Percentiles rank a stretch among this genome's conserved stretches.
phyloP scores from a whole-genome alignment of 345 rosid genomes.

The Citrus hindsii region DNA sequence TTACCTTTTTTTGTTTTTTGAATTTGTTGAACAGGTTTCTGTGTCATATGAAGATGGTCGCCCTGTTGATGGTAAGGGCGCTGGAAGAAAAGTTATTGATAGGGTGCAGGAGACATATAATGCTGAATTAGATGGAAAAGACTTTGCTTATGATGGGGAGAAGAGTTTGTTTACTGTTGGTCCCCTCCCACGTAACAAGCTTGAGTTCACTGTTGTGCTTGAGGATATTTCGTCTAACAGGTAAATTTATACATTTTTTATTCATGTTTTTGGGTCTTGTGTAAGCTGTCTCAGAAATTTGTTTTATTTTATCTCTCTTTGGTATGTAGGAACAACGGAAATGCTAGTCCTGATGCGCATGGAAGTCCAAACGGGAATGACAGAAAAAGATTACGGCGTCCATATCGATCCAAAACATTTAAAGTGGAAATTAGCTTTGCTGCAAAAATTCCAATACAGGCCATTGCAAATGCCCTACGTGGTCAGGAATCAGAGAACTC shows the following conservation, averaged over 20 bases:
- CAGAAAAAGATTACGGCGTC: slow-evolving; percentile 66
- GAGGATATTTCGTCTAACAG: slow-evolving; percentile 62
- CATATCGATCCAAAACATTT: slow-evolving; percentile 50
- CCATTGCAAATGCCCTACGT: slow-evolving; percentile 72
- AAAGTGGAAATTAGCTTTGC: slow-evolving; percentile 72
- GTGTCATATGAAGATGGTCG: slow-evolving; percentile 75
- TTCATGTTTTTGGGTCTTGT: background rate
- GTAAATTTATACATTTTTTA: slow-evolving; percentile 18
- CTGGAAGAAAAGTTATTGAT: slow-evolving; percentile 66
- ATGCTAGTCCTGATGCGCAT: slow-evolving; percentile 42
- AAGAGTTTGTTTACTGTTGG: slow-evolving; percentile 78
- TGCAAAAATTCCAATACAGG: slow-evolving; percentile 77
- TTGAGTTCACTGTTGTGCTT: slow-evolving; percentile 72
- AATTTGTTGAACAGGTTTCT: slow-evolving; percentile 45
- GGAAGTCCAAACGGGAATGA: slow-evolving; percentile 49
- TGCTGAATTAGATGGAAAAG: slow-evolving; percentile 50
- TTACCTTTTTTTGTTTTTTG: background rate
- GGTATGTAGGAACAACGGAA: slow-evolving; percentile 47
- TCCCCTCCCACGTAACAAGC: slow-evolving; percentile 70
- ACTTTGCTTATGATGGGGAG: slow-evolving; percentile 94
- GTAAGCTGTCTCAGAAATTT: background rate
- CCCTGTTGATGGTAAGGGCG: slow-evolving; percentile 71
- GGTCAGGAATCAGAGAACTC: slow-evolving; percentile 75
- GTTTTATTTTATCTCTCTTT: background rate
- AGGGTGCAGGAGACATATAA: slow-evolving; percentile 66